Conservation (phyloP, 306 rosid species). For the Vigna radiata region DNA sequence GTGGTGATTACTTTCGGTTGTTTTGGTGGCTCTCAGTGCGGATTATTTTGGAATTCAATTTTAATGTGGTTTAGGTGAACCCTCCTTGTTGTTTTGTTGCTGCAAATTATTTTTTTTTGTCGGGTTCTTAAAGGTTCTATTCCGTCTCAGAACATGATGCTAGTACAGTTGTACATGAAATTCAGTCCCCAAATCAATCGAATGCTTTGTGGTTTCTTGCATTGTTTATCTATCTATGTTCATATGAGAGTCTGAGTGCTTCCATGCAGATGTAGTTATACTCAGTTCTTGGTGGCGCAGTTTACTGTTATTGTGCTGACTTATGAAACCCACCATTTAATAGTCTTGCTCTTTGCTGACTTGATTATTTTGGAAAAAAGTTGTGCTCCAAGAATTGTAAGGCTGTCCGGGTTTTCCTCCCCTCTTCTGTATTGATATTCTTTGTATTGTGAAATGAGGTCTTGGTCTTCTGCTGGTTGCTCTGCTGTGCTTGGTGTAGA, state of each 20-base stretch:
- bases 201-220: conserved; percentile 2
- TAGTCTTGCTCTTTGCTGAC: conserved; percentile 17
- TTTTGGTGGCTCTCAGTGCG: conserved; percentile 5
- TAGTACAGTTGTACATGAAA: background rate
- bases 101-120: conserved; percentile 10
- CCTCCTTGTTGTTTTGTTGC: conserved; percentile 28
- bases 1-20: conserved; percentile 19
- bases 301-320: conserved; percentile 25
- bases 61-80: background rate
- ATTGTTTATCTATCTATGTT: conserved; percentile 8
- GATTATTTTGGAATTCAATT: background rate
- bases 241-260: background rate
- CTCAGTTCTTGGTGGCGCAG: background rate
- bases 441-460: conserved; percentile 7
- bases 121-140: conserved; percentile 5
- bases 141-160: background rate
- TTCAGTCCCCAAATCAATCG: conserved; percentile 21
- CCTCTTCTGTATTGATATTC: background rate
- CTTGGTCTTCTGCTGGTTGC: background rate
- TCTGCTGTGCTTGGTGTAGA: background rate
- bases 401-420: background rate
- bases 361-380: background rate
- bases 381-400: conserved; percentile 25
- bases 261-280: background rate
- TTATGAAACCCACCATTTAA: background rate